Evolutionary conservation across 768 basidiomycete species (phyloP).

Genomic region (Termitomyces sp.): DNA sequence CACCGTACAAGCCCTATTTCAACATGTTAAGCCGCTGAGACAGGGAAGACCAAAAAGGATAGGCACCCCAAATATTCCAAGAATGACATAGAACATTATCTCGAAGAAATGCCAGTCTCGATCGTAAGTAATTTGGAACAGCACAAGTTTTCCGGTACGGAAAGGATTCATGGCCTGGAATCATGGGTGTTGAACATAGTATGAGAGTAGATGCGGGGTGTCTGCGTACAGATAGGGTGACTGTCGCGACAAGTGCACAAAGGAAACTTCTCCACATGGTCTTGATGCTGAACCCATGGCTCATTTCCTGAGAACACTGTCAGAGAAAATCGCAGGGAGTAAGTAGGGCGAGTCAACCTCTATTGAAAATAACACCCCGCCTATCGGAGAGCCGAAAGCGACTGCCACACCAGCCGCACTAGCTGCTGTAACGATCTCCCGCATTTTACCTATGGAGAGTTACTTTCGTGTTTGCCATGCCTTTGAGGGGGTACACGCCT

Average conservation of each 20-base stretch:
- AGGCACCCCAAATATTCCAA: constrained; percentile 92
- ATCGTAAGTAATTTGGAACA: constrained; percentile 97
- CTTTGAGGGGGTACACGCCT: constrained; percentile 43
- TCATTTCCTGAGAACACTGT: constrained; percentile 79
- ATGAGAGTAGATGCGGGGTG: neutral
- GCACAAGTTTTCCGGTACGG: constrained; percentile 93
- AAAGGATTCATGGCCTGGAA: constrained; percentile 95
- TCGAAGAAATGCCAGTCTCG: constrained; percentile 99
- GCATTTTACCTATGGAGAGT: constrained; percentile 59
- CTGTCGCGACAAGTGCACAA: constrained; percentile 94
- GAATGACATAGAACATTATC: constrained; percentile 91
- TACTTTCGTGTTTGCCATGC: neutral
- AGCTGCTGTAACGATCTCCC: constrained; percentile 91
- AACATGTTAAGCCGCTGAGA: constrained; percentile 6
- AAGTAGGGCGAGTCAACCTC: constrained; percentile 51
- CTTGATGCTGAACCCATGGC: constrained; percentile 92
- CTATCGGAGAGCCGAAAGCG: constrained; percentile 97
- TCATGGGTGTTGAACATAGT: constrained; percentile 3
- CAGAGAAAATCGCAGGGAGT: neutral
- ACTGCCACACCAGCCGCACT: constrained; percentile 98
- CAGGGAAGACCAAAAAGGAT: neutral
- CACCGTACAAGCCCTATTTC: constrained; percentile 89
- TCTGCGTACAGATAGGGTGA: constrained; percentile 84
- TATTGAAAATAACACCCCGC: constrained; percentile 95
- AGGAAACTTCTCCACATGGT: constrained; percentile 99